Conservation (phyloP, 768 basidiomycete species). For the Megacollybia marginata region DNA sequence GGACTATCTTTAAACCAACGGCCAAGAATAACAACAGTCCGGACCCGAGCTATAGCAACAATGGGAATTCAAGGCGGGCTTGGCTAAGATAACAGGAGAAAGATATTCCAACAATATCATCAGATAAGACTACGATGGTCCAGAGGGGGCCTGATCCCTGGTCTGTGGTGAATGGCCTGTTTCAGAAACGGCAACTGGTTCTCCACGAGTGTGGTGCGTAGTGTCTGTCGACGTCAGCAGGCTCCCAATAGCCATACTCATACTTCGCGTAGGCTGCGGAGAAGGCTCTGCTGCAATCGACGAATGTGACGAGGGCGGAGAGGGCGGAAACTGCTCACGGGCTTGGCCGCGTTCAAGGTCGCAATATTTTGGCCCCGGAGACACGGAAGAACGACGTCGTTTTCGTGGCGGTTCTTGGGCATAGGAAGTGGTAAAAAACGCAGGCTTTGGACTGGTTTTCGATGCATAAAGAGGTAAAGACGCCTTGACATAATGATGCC, state of each 20-base stretch:
- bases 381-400: background rate
- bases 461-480: background rate
- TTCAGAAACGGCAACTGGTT: too few relatives aligned
- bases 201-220: too few relatives aligned
- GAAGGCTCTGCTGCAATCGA: background rate
- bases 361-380: background rate
- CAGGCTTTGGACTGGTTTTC: background rate
- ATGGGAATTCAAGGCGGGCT: too few relatives aligned
- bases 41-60: too few relatives aligned
- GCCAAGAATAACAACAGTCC: too few relatives aligned
- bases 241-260: background rate
- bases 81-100: too few relatives aligned
- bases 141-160: too few relatives aligned
- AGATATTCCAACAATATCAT: too few relatives aligned
- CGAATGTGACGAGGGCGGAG: background rate
- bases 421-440: background rate
- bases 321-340: background rate
- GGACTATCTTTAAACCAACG: too few relatives aligned
- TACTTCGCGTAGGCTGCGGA: background rate
- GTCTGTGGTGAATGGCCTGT: too few relatives aligned
- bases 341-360: background rate
- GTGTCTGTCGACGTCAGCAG: background rate
- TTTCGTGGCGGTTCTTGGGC: background rate
- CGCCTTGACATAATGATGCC: too few relatives aligned
- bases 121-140: too few relatives aligned